Conservation (phyloP, 2,329 filamentous ascomycete species). For the Fusarium xylarioides region DNA sequence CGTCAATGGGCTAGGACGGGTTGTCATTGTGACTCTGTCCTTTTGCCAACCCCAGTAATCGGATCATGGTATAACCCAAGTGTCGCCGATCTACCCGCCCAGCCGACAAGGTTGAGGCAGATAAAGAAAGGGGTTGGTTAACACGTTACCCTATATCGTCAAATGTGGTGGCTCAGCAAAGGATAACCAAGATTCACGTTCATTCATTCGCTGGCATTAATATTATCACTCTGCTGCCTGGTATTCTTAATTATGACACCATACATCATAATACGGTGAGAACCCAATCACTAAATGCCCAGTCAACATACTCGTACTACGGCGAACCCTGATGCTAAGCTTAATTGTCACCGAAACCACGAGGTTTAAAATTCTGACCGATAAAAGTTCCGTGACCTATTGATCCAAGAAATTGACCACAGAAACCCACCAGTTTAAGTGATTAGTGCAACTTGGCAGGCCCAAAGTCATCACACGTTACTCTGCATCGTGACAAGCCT, state of each 20-base stretch:
- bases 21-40: neutral
- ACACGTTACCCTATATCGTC: neutral
- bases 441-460: slow-evolving; percentile 13
- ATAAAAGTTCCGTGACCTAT: neutral
- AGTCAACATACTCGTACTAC: neutral
- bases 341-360: slow-evolving; percentile 10
- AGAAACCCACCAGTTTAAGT: neutral
- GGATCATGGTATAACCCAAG: neutral
- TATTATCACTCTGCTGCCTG: neutral
- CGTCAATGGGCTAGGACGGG: neutral
- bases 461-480: slow-evolving; percentile 19
- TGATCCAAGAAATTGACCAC: neutral
- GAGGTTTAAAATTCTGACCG: neutral
- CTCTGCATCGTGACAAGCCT: slow-evolving; percentile 25
- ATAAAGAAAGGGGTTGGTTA: neutral
- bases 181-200: neutral
- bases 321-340: slow-evolving; percentile 8
- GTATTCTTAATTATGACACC: neutral
- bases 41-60: neutral
- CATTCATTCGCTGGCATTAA: neutral
- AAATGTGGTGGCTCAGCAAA: neutral
- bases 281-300: neutral
- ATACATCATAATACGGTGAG: neutral
- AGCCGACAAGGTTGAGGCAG: neutral
- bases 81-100: slow-evolving; percentile 29